Evolutionary conservation across 371 early-diverging fungal genomes (phyloP).

Genomic region (Mucor irregularis): DNA sequence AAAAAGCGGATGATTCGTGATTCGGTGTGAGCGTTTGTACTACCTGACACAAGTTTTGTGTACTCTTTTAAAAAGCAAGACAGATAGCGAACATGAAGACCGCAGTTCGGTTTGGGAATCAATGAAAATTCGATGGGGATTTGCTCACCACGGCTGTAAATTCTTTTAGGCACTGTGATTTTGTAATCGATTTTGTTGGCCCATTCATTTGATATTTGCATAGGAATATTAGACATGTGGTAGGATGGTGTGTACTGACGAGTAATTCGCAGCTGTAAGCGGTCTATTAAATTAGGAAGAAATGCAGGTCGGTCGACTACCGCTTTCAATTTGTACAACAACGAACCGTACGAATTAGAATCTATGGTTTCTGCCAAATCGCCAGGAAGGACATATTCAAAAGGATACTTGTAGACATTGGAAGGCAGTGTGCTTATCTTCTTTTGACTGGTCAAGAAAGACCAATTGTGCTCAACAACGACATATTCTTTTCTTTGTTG

Average conservation of each 20-base stretch:
- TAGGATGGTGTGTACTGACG: slow-evolving; percentile 12
- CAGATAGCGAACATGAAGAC: slow-evolving; percentile 31
- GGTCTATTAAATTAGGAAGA: slow-evolving; percentile 27
- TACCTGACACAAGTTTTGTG: slow-evolving; percentile 17
- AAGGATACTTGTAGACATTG: slow-evolving; percentile 33
- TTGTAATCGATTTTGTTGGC: slow-evolving; percentile 26
- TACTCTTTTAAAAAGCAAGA: slow-evolving; percentile 46
- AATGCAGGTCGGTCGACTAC: slow-evolving; percentile 37
- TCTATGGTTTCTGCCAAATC: slow-evolving; percentile 40
- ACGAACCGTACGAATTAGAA: slow-evolving; percentile 29
- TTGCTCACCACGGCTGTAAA: slow-evolving; percentile 30
- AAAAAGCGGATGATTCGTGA: slow-evolving; percentile 38
- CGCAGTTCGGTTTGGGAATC: slow-evolving; percentile 15
- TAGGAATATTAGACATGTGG: slow-evolving; percentile 10
- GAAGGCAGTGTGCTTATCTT: slow-evolving; percentile 16
- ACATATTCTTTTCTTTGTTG: slow-evolving; percentile 24
- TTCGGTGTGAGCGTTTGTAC: slow-evolving; percentile 21
- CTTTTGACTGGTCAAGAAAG: slow-evolving; percentile 25
- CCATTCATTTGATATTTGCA: slow-evolving; percentile 32
- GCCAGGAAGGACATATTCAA: slow-evolving; percentile 42
- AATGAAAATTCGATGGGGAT: slow-evolving; percentile 33
- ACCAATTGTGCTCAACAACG: slow-evolving; percentile 32
- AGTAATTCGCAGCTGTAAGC: slow-evolving; percentile 13
- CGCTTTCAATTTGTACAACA: slow-evolving; percentile 44
- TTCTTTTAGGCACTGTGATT: slow-evolving; percentile 23